phyloP scores from a whole-genome alignment of 164 flowering plant genomes.

The Hamamelis virginiana region DNA sequence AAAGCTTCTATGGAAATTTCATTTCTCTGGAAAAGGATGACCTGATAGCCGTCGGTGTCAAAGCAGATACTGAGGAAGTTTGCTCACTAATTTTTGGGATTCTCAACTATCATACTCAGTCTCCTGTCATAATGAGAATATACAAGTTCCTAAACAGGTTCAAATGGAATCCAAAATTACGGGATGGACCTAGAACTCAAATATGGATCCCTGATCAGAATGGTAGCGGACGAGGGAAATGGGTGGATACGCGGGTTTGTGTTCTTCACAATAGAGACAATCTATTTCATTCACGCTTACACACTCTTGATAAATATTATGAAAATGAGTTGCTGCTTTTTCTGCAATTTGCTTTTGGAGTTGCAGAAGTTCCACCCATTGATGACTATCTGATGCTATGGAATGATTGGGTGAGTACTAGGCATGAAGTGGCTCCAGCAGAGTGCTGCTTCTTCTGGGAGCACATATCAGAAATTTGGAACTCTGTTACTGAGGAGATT shows the following conservation, averaged over 20 bases:
- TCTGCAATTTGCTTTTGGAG: conserved; percentile 18
- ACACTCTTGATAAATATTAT: conserved; percentile 16
- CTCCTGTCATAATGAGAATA: conserved; percentile 10
- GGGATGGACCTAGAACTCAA: neutral
- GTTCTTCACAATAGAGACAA: conserved; percentile 11
- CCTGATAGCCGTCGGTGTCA: conserved; percentile 18
- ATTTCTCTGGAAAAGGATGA: conserved; percentile 1
- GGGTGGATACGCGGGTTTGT: conserved; percentile 18
- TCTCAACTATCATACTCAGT: conserved; percentile 4
- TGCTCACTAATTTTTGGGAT: conserved; percentile 3
- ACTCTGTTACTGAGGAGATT: neutral
- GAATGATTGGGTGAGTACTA: conserved; percentile 19
- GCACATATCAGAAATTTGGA: neutral
- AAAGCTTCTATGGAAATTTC: conserved; percentile 4
- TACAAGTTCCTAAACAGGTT: conserved; percentile 16
- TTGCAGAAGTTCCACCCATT: conserved; percentile 15
- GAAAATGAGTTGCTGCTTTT: conserved; percentile 8
- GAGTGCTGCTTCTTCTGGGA: neutral
- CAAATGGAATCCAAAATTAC: conserved; percentile 7
- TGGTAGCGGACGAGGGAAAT: conserved; percentile 5
- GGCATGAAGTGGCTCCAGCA: neutral
- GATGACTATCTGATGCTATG: conserved; percentile 17
- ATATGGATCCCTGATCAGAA: conserved; percentile 15
- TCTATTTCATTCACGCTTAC: conserved; percentile 9
- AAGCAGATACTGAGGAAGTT: conserved; percentile 5